Conservation (phyloP, 768 basidiomycete species). For the Nidularia pulvinata region DNA sequence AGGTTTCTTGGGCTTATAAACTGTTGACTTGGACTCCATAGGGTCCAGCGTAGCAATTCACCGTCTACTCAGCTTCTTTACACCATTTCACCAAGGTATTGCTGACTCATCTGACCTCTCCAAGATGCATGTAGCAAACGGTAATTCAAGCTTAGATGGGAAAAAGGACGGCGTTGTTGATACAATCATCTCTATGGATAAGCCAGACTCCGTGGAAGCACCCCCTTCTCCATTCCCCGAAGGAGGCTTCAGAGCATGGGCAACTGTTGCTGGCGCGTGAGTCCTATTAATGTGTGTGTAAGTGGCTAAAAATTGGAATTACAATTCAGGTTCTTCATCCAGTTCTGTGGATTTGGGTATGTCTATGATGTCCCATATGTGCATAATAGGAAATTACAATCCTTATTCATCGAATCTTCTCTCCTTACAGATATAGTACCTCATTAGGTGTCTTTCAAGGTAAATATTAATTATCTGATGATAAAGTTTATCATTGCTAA, state of each 20-base stretch:
- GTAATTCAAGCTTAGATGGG: no score
- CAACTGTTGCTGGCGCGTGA: conserved; percentile 9
- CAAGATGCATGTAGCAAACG: no score
- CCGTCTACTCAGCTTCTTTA: no score
- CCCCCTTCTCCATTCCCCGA: conserved; percentile 3
- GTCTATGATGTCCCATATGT: neutral
- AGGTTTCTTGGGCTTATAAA: no score
- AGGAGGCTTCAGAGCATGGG: conserved; percentile 10
- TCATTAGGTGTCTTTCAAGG: conserved; percentile 23
- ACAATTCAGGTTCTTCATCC: conserved; percentile 7
- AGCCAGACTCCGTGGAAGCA: no score
- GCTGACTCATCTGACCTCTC: no score
- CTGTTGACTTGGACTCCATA: no score
- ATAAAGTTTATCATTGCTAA: neutral
- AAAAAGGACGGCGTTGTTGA: no score
- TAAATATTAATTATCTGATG: neutral
- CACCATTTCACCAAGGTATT: no score
- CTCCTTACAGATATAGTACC: conserved; percentile 13
- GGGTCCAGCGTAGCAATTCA: no score
- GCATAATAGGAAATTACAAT: neutral
- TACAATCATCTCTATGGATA: no score
- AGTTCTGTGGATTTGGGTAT: conserved; percentile 19
- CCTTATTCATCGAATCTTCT: no score
- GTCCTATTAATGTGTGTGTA: neutral
- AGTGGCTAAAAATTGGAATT: neutral